Base-by-base conservation (phyloP, 192 early-diverging fungal species). In the Podila verticillata region DNA sequence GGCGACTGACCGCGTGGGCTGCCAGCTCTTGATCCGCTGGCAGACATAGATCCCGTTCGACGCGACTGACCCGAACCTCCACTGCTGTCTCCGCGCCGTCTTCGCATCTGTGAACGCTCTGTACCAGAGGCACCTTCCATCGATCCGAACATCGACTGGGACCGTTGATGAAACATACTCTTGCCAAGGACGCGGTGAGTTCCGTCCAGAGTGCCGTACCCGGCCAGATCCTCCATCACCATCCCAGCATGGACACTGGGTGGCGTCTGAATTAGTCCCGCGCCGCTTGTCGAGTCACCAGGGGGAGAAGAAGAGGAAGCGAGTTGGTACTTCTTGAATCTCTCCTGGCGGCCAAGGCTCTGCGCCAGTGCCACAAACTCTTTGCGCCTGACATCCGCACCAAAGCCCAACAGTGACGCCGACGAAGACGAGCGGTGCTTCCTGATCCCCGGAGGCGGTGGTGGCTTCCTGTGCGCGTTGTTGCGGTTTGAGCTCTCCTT, bases 391-490 rank as follows among this genome's bases (percentile, higher is more conserved):
- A 48, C 44, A n/a, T 60, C 17, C 36, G 54, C 30, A 8, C 28
- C 9, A 63, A 9, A 19, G n/a, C 57, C 13, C 47, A 51, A 30
- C 65, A 48, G 49, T 58, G 8, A 63, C 5, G 66, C 48, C 10
- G 63, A 62, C 4, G 69, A 71, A 0, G 65, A 57, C 10, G 64
- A 34, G 5, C 58, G 65, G 59, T 63, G 74, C 13, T 68, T 81
- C 8, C 61, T 20, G 19, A 57, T 35, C 19, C 63, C 57, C 19
- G 28, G 68, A 58, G 61, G 48, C 0, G 49, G 70, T 65, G 72
- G 65, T 7, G 61, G 22, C 22, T 54, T n/a, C 22, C 24, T 54
- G 24, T 54, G 20, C 5, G 39, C 39, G 71, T 48, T 67, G 64
- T 57, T 65, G 72, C 30, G 29, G 10, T 0, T 72, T 15, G 39